These are phyloP conservation scores for Astrephomene gubernaculifera DNA, from an alignment of 139 green algal species.

Conservation along the genomic window DNA sequence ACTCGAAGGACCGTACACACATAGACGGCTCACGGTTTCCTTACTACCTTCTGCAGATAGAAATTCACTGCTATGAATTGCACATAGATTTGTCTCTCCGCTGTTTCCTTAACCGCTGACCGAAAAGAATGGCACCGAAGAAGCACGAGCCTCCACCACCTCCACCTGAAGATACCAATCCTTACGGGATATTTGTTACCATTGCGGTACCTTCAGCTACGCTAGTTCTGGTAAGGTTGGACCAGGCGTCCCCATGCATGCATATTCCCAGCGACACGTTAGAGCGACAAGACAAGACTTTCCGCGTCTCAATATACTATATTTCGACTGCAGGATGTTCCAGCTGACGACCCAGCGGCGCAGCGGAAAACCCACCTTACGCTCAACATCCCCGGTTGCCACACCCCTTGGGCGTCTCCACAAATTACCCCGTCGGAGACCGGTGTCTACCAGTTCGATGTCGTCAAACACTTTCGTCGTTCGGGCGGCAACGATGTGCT, in stretches of 20 bases:
- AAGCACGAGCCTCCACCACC: slow-evolving; percentile 30
- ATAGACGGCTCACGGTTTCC: not conserved
- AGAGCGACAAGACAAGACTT: not conserved
- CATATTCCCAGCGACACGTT: not conserved
- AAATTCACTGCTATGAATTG: too few species aligned
- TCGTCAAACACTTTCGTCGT: slow-evolving; percentile 23
- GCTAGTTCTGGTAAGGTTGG: slow-evolving; percentile 9
- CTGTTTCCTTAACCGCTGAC: not conserved
- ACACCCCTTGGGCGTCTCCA: not conserved
- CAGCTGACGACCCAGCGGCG: not conserved
- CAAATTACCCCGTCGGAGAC: not conserved
- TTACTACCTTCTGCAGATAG: too few species aligned
- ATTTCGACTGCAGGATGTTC: slow-evolving; percentile 14
- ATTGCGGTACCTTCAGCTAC: slow-evolving; percentile 3
- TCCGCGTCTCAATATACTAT: not conserved
- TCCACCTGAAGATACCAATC: slow-evolving; percentile 39
- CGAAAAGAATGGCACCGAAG: slow-evolving; percentile 29
- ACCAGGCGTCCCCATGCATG: not conserved
- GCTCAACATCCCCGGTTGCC: slow-evolving; percentile 23
- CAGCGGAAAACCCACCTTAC: slow-evolving; percentile 21
- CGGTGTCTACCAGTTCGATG: slow-evolving; percentile 1
- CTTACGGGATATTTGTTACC: slow-evolving; percentile 17
- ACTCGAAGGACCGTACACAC: not conserved
- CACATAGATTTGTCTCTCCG: not conserved
- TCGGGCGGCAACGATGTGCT: not conserved